Conservation (phyloP, 2,329 filamentous ascomycete species). For the Verticillium nubilum region DNA sequence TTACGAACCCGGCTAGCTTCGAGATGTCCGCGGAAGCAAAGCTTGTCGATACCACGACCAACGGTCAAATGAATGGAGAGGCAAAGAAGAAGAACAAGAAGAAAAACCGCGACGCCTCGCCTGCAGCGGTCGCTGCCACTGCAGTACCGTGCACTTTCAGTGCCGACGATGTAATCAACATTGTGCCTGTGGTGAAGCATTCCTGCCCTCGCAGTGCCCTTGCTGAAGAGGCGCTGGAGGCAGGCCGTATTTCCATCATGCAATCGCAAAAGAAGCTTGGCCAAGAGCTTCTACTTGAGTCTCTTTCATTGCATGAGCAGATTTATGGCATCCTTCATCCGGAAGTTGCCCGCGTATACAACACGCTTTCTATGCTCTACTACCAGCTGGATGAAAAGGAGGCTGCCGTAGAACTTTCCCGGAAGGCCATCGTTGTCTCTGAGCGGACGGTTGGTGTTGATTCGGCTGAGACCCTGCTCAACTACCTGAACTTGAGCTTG, state of each 20-base stretch:
- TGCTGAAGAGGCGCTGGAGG: conserved; percentile 93
- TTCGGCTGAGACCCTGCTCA: conserved; percentile 86
- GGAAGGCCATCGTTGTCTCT: conserved; percentile 93
- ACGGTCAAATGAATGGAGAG: conserved; percentile 37
- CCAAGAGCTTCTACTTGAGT: conserved; percentile 93
- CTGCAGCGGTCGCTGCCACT: conserved; percentile 37
- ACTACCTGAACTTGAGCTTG: conserved; percentile 91
- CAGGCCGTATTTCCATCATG: conserved; percentile 90
- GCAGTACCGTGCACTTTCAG: conserved; percentile 58
- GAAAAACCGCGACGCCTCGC: conserved; percentile 52
- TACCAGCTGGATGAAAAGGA: conserved; percentile 98
- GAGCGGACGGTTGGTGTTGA: conserved; percentile 93
- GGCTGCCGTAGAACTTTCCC: conserved; percentile 87
- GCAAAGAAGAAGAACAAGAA: conserved; percentile 52
- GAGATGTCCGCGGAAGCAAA: conserved; percentile 25
- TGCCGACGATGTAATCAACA: conserved; percentile 81
- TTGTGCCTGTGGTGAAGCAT: conserved; percentile 94
- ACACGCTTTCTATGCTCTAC: conserved; percentile 90
- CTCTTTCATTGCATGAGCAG: conserved; percentile 91
- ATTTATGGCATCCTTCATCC: conserved; percentile 97
- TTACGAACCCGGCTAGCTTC: conserved; percentile 23
- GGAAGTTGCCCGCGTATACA: conserved; percentile 92
- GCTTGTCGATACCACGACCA: conserved; percentile 21
- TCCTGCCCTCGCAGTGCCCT: conserved; percentile 84
- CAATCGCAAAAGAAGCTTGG: conserved; percentile 94